Evolutionary conservation across 805 yeast species (phyloP).

Genomic region (Metahyphopichia silvanorum): DNA sequence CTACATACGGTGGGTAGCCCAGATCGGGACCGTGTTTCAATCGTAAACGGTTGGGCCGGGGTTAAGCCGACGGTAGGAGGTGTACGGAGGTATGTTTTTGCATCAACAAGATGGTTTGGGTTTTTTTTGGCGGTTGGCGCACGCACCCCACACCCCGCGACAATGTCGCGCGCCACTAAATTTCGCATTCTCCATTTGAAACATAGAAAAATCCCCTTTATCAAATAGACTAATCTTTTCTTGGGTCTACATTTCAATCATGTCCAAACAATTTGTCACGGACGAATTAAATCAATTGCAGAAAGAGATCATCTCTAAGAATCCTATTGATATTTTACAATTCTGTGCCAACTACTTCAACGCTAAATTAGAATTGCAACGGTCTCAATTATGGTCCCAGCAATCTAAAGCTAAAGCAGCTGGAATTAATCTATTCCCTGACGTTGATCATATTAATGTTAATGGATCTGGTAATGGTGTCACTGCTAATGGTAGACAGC

Average conservation of each 20-base stretch:
- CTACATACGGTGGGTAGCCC: too few species aligned
- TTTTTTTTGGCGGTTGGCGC: too few species aligned
- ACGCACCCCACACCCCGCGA: too few species aligned
- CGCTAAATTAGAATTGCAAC: conserved; percentile 56
- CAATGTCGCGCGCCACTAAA: too few species aligned
- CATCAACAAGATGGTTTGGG: too few species aligned
- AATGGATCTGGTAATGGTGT: conserved; percentile 25
- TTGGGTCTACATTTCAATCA: neutral
- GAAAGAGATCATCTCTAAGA: conserved; percentile 45
- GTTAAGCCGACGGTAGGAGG: too few species aligned
- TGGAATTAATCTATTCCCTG: conserved; percentile 47
- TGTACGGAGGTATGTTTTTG: too few species aligned
- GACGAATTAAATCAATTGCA: conserved; percentile 64
- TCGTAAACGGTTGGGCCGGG: too few species aligned
- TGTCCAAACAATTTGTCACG: conserved; percentile 11
- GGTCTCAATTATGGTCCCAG: conserved; percentile 50
- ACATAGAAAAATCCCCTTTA: too few species aligned
- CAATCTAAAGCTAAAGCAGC: conserved; percentile 47
- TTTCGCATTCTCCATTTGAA: too few species aligned
- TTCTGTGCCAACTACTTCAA: conserved; percentile 75
- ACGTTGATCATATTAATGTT: conserved; percentile 30
- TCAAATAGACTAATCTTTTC: too few species aligned
- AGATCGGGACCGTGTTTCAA: too few species aligned
- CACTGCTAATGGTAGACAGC: conserved; percentile 33
- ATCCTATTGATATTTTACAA: conserved; percentile 69